Evolutionary conservation across 352 stramenopile species (phyloP).

Genomic region (Globisporangium irregulare): DNA sequence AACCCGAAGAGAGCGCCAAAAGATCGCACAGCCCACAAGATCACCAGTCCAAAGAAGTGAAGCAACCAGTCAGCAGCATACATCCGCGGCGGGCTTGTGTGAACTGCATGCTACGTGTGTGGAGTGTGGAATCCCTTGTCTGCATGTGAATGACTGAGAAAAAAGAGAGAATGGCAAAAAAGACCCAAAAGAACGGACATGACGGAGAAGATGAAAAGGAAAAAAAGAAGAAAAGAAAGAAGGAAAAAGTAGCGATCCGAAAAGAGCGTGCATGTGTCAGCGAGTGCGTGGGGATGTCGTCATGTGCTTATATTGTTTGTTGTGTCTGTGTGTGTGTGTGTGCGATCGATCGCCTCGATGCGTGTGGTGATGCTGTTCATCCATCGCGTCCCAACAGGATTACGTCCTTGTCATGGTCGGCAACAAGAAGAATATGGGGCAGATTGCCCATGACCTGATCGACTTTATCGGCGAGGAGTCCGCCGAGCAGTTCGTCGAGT

Average conservation of each 20-base stretch:
- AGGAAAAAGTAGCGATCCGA: conserved; percentile 16
- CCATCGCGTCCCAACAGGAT: conserved; percentile 43
- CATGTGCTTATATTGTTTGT: conserved; percentile 24
- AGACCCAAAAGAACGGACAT: conserved; percentile 9
- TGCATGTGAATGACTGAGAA: conserved; percentile 7
- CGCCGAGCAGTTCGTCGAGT: conserved; percentile 66
- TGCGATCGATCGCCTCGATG: conserved; percentile 12
- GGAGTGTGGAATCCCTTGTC: background rate
- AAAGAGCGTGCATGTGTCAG: conserved; percentile 15
- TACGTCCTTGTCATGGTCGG: conserved; percentile 85
- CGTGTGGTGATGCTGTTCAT: conserved; percentile 9
- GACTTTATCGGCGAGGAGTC: conserved; percentile 84
- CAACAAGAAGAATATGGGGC: conserved; percentile 86
- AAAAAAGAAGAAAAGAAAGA: conserved; percentile 2
- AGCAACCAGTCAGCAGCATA: background rate
- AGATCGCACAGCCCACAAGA: background rate
- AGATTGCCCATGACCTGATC: conserved; percentile 78
- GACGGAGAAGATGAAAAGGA: conserved; percentile 6
- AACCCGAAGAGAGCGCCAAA: background rate
- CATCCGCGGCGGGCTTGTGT: background rate
- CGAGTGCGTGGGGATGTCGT: conserved; percentile 14
- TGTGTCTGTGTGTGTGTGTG: conserved; percentile 33
- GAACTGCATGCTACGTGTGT: conserved; percentile 6
- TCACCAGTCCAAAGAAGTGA: background rate
- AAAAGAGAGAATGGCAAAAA: conserved; percentile 8